Evolutionary conservation across 306 rosid genomes (phyloP), one percentile per base, ranked within the genome.

Genomic region (Arachis hypogaea): DNA sequence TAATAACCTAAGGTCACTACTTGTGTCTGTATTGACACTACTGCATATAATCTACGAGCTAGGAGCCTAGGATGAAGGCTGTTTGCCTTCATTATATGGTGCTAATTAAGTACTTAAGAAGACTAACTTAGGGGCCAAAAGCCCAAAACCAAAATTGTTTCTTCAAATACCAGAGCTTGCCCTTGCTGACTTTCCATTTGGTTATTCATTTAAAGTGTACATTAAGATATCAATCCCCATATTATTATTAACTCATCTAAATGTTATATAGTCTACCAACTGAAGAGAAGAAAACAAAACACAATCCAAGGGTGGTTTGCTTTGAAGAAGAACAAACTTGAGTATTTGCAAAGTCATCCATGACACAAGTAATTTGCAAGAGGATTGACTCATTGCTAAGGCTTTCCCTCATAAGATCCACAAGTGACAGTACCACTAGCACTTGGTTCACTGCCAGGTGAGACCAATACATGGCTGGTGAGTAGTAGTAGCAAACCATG

Each of bases 21-120:
- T 11, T 18, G 5, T 59, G 6, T 29, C 63, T 30, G 22, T 29
- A 11, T 3, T 8, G 8, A 29, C 16, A 16, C 43, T 9, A 30
- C 22, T 59, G 63, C 63, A 59, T 29, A 59, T 9, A 59, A 59
- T 28, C 63, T 30, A 59, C 16, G 4, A 59, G 42, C 40, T 59
- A 30, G 42, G 6, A 10, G 28, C 14, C 40, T 59, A 30, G 42
- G 6, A 30, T 9, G 42, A 59, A 29, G 42, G 16, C 14, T 29
- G 3, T 6, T 58, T n/a, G 9, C 5, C 33, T 59, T 30, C 40
- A 57, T 59, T 29, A 7, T 52, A n/a, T 14, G 9, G 16, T 52
- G 58, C 58, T 33, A 33, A 59, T 59, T 30, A 30, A 59, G 64
- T 59, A 30, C 43, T 30, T 59, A 30, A 30, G 40, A 58, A 28